Conservation (phyloP, 225 moss, liverwort and hornwort genomes). For the Physcomitrellopsis africana region DNA sequence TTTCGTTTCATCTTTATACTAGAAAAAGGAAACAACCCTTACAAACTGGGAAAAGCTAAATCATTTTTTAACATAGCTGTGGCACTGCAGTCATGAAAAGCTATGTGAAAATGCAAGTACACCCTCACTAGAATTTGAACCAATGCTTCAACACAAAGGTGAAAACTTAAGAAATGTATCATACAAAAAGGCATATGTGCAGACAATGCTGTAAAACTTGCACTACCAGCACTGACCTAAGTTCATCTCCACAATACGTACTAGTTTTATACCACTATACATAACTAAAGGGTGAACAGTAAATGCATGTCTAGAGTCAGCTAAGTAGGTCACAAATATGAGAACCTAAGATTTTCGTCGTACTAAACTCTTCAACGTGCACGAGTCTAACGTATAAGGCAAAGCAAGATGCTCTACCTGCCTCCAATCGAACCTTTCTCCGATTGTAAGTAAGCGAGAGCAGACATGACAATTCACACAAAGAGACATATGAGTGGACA, state of each 20-base stretch:
- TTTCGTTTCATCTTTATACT: too few species aligned
- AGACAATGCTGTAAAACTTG: background rate
- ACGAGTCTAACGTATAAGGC: constrained; percentile 49
- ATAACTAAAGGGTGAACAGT: constrained; percentile 25
- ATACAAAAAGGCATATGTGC: constrained; percentile 35
- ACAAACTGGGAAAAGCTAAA: too few species aligned
- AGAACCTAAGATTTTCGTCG: constrained; percentile 13
- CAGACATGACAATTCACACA: constrained; percentile 32
- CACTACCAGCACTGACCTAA: constrained; percentile 24
- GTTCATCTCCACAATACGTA: constrained; percentile 28
- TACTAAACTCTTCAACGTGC: constrained; percentile 26
- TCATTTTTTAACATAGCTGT: too few species aligned
- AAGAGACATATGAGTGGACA: constrained; percentile 22
- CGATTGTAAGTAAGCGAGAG: constrained; percentile 28
- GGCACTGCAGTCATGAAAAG: too few species aligned
- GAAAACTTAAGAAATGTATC: constrained; percentile 12
- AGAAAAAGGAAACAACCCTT: too few species aligned
- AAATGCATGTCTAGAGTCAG: constrained; percentile 30
- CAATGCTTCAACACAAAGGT: too few species aligned
- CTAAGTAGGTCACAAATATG: constrained; percentile 29
- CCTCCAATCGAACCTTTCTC: constrained; percentile 40
- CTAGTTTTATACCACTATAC: constrained; percentile 34
- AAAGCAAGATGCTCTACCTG: constrained; percentile 23
- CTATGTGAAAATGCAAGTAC: too few species aligned
- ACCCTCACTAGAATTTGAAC: too few species aligned